phyloP scores from a whole-genome alignment of 495 filamentous ascomycete genomes.

The Penicillium angulare region DNA sequence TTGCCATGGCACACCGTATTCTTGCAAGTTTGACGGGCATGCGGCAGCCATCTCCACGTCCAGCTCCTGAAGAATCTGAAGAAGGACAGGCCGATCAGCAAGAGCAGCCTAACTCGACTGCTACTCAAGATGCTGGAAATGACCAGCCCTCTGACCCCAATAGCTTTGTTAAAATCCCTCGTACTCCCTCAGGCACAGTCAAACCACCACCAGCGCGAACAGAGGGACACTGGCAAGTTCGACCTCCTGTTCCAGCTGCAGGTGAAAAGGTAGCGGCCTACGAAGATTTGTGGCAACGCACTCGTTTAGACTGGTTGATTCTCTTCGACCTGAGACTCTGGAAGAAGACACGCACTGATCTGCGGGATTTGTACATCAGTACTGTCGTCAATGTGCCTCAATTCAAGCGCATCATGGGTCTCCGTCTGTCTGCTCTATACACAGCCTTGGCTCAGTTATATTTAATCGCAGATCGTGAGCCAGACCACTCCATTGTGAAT shows the following conservation, averaged over 20 bases:
- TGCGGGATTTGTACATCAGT: slow-evolving; percentile 92
- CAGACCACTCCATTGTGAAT: slow-evolving; percentile 98
- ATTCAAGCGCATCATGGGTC: slow-evolving; percentile 93
- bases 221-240: slow-evolving; percentile 83
- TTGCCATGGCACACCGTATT: slow-evolving; percentile 67
- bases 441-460: slow-evolving; percentile 92
- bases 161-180: slow-evolving; percentile 36
- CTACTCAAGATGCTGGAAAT: slow-evolving; percentile 13
- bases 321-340: slow-evolving; percentile 95
- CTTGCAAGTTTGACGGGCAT: slow-evolving; percentile 34
- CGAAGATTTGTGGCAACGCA: slow-evolving; percentile 82
- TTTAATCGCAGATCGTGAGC: slow-evolving; percentile 92
- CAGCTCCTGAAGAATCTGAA: slow-evolving; percentile 28
- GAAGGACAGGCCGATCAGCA: slow-evolving; percentile 57
- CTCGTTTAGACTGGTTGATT: slow-evolving; percentile 92
- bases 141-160: slow-evolving; percentile 20
- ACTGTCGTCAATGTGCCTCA: slow-evolving; percentile 92
- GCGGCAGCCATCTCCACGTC: slow-evolving; percentile 8
- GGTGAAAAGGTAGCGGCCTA: slow-evolving; percentile 61
- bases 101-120: slow-evolving; percentile 22
- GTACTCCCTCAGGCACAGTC: slow-evolving; percentile 31
- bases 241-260: slow-evolving; percentile 59
- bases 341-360: slow-evolving; percentile 88
- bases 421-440: slow-evolving; percentile 91
- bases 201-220: slow-evolving; percentile 43